Evolutionary conservation across 2,329 filamentous ascomycete genomes (phyloP), one percentile per base, ranked within the genome.

Genomic region (Colletotrichum tabaci): DNA sequence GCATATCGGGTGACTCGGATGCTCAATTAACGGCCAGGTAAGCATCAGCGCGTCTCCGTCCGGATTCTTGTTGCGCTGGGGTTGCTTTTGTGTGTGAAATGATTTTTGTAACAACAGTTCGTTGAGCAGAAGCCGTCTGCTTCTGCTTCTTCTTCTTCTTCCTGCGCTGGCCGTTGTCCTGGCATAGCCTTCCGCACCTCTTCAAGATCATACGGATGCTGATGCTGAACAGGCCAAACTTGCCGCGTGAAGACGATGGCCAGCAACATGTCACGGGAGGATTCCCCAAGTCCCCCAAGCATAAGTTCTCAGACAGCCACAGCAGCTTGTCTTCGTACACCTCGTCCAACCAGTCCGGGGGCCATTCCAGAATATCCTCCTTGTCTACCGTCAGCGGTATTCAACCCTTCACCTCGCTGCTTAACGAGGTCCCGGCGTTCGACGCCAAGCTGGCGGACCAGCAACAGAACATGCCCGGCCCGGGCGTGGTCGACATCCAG

Each of bases 321-420:
- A 87, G 87, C 80, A 89, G 85, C 66, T 77, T 87, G 18, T 87
- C 87, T 3, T 87, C 85, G 1, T 85, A 85, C 75, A 82, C 83
- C 21, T 85, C 86, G 3, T 84, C 86, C 3, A 83, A 81, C 0
- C 80, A 80, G 53, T 87, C 86, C 1, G 79, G 80, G 16, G 80
- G 82, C 0, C 87, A 89, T 75, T 89, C 88, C 2, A 82, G 87
- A 47, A 82, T 88, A 61, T 89, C 88, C 2, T 89, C 87, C 0
- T 81, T 85, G 53, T 89, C 88, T 1, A 89, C 87, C 0, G 80
- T 86, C 26, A 84, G 84, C 61, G 84, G 84, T 12, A 77, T 81
- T 9, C 81, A 82, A 67, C 77, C 79, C 15, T 75, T 82, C 50
- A 77, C 77, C 16, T 75, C 79, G 12, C 77, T 81, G 7, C 73